Conservation (phyloP, 352 stramenopile genomes). For the Globisporangium solare region DNA sequence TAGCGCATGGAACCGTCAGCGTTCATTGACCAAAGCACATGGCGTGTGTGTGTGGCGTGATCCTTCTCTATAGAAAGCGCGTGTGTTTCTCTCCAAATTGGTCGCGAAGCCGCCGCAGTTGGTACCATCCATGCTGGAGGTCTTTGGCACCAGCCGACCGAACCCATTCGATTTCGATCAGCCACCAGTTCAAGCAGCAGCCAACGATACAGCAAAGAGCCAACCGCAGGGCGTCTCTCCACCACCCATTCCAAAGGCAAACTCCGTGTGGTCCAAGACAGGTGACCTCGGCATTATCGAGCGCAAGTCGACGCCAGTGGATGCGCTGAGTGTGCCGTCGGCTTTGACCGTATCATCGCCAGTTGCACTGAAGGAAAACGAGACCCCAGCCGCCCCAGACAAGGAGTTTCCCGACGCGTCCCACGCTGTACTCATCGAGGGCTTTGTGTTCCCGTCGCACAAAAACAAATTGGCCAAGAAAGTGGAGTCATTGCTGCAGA, state of each 20-base stretch:
- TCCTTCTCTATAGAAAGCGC: conserved; percentile 51
- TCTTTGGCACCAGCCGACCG: conserved; percentile 76
- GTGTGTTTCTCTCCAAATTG: conserved; percentile 53
- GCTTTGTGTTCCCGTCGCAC: conserved; percentile 80
- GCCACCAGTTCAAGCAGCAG: conserved; percentile 5
- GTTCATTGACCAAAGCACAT: too few relatives aligned
- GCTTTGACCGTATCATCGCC: conserved; percentile 8
- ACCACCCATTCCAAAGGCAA: conserved; percentile 32
- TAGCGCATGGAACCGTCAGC: too few relatives aligned
- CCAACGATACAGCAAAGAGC: background rate
- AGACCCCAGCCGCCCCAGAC: conserved; percentile 23
- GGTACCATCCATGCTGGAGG: conserved; percentile 66
- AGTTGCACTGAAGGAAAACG: conserved; percentile 43
- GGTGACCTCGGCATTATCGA: conserved; percentile 66
- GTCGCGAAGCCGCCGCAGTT: conserved; percentile 76
- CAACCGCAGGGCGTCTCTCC: background rate
- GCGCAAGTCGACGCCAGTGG: conserved; percentile 26
- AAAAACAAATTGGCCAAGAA: conserved; percentile 74
- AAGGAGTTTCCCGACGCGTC: conserved; percentile 45
- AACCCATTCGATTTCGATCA: conserved; percentile 65
- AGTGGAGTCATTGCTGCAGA: conserved; percentile 46
- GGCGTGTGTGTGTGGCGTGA: background rate
- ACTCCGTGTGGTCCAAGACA: conserved; percentile 73
- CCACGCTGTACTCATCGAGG: conserved; percentile 75
- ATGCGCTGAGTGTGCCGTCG: conserved; percentile 21